These are phyloP conservation scores for Bolboschoenus planiculmis DNA, from an alignment of 176 grass and related monocot species.

Conservation along the genomic window DNA sequence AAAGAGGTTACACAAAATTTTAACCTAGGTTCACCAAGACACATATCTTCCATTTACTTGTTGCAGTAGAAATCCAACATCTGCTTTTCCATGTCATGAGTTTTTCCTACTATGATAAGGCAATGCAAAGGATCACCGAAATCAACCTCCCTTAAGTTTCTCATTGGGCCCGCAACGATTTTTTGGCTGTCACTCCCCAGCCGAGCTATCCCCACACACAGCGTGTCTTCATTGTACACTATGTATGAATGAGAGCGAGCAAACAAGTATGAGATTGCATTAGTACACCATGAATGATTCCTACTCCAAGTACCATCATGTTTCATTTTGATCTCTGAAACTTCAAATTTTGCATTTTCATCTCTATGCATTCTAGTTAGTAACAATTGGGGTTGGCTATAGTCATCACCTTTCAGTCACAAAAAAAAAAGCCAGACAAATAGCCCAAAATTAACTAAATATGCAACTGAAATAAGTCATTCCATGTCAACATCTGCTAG, in stretches of 20 bases:
- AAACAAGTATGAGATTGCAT: neutral
- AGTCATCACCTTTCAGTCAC: neutral
- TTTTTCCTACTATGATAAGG: slow-evolving; percentile 76
- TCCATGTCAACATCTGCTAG: neutral
- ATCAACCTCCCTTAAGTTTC: slow-evolving; percentile 56
- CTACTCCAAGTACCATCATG: neutral
- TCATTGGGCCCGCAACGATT: slow-evolving; percentile 75
- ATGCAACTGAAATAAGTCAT: neutral
- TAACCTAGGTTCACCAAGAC: neutral
- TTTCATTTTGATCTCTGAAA: neutral
- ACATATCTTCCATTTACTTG: slow-evolving; percentile 22
- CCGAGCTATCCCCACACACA: slow-evolving; percentile 81
- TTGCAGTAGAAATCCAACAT: slow-evolving; percentile 73
- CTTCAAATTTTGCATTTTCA: neutral
- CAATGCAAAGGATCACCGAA: slow-evolving; percentile 91
- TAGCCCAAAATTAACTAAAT: neutral
- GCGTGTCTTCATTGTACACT: slow-evolving; percentile 51
- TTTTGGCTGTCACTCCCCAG: slow-evolving; percentile 77
- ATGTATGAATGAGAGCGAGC: neutral
- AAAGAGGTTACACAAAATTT: neutral
- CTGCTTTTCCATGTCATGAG: slow-evolving; percentile 82
- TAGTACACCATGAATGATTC: neutral
- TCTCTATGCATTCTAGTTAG: neutral
- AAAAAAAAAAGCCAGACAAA: neutral
- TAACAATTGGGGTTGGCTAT: neutral